Evolutionary conservation across 2,329 filamentous ascomycete genomes (phyloP).

Genomic region (Calonectria crousiana): DNA sequence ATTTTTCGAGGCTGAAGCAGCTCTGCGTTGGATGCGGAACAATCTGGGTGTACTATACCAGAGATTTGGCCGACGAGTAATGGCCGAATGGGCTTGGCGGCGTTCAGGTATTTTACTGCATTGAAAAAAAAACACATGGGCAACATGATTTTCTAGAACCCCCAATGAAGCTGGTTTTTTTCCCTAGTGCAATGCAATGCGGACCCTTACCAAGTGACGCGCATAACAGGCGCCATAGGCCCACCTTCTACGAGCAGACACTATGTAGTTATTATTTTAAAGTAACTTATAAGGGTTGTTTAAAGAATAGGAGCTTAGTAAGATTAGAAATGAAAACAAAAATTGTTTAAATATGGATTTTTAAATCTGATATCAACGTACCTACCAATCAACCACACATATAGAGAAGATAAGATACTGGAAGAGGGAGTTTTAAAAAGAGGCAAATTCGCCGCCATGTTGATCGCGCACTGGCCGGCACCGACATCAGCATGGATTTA

Average conservation of each 20-base stretch:
- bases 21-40: conserved; percentile 33
- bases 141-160: conserved; percentile 38
- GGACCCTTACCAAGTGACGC: not conserved
- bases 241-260: not conserved
- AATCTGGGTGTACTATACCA: conserved; percentile 54
- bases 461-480: too few relatives aligned
- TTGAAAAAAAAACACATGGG: conserved; percentile 48
- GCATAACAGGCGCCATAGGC: not conserved
- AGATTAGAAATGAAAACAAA: too few relatives aligned
- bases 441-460: too few relatives aligned
- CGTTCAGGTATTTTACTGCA: conserved; percentile 52
- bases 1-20: conserved; percentile 11
- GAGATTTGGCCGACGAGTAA: conserved; percentile 43
- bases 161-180: not conserved
- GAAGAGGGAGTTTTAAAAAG: too few relatives aligned
- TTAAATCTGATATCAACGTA: too few relatives aligned
- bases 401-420: too few relatives aligned
- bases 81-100: conserved; percentile 52
- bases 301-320: too few relatives aligned
- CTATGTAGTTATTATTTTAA: not conserved
- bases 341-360: too few relatives aligned
- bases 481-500: too few relatives aligned
- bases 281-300: not conserved
- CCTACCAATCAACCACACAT: too few relatives aligned
- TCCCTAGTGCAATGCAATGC: not conserved